A percentile compares a stretch with the other conserved stretches of the same genome.
Conservation (phyloP, 768 basidiomycete species). For the Calvatia gigantea region DNA sequence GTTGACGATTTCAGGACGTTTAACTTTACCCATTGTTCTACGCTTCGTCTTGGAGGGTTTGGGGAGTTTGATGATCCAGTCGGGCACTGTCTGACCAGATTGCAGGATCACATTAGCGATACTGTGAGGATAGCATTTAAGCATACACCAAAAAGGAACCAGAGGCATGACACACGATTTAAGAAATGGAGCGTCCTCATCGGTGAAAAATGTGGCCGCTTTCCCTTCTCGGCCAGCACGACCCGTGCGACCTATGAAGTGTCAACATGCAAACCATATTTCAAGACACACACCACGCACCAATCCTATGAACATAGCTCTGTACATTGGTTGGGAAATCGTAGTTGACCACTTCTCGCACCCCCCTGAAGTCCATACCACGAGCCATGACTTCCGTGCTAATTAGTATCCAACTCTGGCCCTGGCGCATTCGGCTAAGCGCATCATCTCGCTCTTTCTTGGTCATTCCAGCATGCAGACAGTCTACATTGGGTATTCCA, state of each 20-base stretch:
- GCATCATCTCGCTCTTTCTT: constrained; percentile 87
- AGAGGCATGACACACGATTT: constrained; percentile 58
- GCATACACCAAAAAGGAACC: not conserved
- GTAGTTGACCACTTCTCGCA: constrained; percentile 92
- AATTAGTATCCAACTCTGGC: constrained; percentile 92
- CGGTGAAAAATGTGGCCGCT: constrained; percentile 94
- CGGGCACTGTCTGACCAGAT: constrained; percentile 87
- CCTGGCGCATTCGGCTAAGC: constrained; percentile 79
- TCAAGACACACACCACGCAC: constrained; percentile 27
- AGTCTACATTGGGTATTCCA: constrained; percentile 78
- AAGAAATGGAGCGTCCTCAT: constrained; percentile 87
- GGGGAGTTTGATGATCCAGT: constrained; percentile 94
- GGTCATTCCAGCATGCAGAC: constrained; percentile 87
- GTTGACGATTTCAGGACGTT: constrained; percentile 75
- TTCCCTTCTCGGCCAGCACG: constrained; percentile 90
- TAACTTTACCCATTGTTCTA: constrained; percentile 78
- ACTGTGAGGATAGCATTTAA: constrained; percentile 33
- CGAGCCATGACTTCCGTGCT: constrained; percentile 97
- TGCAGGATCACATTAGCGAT: constrained; percentile 95
- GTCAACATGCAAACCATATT: not conserved
- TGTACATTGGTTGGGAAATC: constrained; percentile 96
- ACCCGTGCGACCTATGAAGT: constrained; percentile 77
- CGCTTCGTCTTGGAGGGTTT: constrained; percentile 90
- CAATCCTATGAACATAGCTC: constrained; percentile 95
- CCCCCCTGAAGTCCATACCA: constrained; percentile 97